Base-by-base conservation (phyloP, 768 basidiomycete species). In the Lactarius vividus region DNA sequence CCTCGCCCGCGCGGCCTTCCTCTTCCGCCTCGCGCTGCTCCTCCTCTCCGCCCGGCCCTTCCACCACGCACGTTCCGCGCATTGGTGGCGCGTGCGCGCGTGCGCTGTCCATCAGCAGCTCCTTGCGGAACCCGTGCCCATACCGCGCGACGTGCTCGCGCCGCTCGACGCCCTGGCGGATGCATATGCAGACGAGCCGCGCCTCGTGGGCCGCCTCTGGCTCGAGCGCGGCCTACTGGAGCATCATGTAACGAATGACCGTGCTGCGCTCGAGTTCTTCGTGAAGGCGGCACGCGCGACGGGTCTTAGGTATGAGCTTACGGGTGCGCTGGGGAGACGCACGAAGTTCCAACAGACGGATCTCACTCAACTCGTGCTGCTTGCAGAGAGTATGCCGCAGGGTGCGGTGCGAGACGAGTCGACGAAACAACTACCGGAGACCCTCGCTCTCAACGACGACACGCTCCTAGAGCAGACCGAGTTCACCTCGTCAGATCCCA, bases 401-500 rank as follows among this genome's bases (percentile, higher is more conserved):
- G 61, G 40, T n/a, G 20, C 5, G 3, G 42, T 13, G 37, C 53
- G 61, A 57, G 35, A 61, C 31, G 59, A 65, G 15, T 46, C 57
- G 61, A 46, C 56, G 40, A 65, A 65, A 35, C 64, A 57, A 60
- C 71, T 94, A 31, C 95, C 96, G n/a, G 87, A 92, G 75, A 87
- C 89, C 4, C 76, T 98, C 31, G 79, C 82, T 2, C 82, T 98
- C 56, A 96, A 98, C 75, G 97, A 98, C 75, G 97, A 99, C 76
- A 98, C 96, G 0, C 83, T 99, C 20, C 83, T 99, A 46, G 97
- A 99, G 77, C 87, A 91, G 71, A 98, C 96, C 0, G 84, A 91
- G 72, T 99, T 93, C 75, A 94, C 94, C 10, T 88, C 89, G 13
- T 88, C 92, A 2, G 79, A 80, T 55, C 77, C 86, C 18, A 77